Evolutionary conservation across 108 stramenopile genomes (phyloP).

Genomic region (Nitzschia inconspicua): DNA sequence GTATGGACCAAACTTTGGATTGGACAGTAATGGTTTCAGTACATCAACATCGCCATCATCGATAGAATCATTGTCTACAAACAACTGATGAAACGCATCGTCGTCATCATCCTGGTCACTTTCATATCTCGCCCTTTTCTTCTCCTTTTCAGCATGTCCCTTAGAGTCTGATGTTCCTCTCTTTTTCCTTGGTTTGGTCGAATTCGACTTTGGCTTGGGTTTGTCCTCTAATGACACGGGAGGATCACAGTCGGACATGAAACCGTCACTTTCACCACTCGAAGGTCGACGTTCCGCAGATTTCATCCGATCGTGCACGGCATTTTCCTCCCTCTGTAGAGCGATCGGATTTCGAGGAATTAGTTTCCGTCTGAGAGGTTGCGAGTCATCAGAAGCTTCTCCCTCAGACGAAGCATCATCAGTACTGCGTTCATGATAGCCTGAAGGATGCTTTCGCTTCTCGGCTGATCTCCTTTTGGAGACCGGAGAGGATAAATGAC

Average conservation of each 20-base stretch:
- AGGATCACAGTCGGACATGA: conserved; percentile 11
- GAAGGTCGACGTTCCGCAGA: neutral
- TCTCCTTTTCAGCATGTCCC: neutral
- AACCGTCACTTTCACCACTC: neutral
- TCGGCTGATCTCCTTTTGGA: too few relatives aligned
- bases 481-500: too few relatives aligned
- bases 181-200: neutral
- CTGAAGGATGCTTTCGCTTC: too few relatives aligned
- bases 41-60: neutral
- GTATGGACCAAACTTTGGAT: conserved; percentile 69
- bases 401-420: too few relatives aligned
- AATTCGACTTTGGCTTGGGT: neutral
- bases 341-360: conserved; percentile 1
- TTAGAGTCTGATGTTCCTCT: neutral
- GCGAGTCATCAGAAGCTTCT: too few relatives aligned
- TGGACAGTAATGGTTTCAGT: conserved; percentile 59
- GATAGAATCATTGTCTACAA: neutral
- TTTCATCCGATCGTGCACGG: too few relatives aligned
- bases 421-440: too few relatives aligned
- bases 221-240: neutral
- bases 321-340: neutral
- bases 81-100: neutral
- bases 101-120: neutral
- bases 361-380: too few relatives aligned
- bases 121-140: neutral